A percentile compares a stretch with the other conserved stretches of the same genome.
These are phyloP conservation scores for Fusarium redolens DNA, from an alignment of 2,329 filamentous ascomycete genomes.

Conservation along the genomic window DNA sequence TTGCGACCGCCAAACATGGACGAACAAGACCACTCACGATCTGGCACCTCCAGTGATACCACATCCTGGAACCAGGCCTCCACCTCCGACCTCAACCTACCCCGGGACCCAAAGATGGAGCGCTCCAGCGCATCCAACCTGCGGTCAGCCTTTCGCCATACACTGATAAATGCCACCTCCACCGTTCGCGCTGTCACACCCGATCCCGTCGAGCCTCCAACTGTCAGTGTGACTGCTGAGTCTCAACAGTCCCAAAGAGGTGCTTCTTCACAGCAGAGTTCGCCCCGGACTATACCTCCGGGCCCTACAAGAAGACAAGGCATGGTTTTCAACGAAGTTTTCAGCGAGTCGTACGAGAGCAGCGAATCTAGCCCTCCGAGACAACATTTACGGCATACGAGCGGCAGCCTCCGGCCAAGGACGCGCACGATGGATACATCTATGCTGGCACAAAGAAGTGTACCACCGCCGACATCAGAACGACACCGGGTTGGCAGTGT, in stretches of 20 bases:
- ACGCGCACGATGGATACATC: constrained; percentile 70
- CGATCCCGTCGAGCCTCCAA: constrained; percentile 59
- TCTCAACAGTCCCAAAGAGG: constrained; percentile 41
- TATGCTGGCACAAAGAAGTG: constrained; percentile 59
- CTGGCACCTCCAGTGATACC: constrained; percentile 51
- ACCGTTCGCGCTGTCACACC: constrained; percentile 75
- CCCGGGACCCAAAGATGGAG: constrained; percentile 49
- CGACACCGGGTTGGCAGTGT: constrained; percentile 78
- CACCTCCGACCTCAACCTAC: constrained; percentile 43
- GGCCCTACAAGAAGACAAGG: constrained; percentile 64
- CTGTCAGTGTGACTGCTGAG: constrained; percentile 39
- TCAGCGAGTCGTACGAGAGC: constrained; percentile 63
- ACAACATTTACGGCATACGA: constrained; percentile 47
- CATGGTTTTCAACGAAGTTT: constrained; percentile 69
- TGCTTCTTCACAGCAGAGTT: constrained; percentile 48
- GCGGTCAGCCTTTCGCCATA: constrained; percentile 50
- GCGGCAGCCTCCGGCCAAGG: constrained; percentile 59
- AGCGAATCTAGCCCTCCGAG: constrained; percentile 54
- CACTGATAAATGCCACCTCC: constrained; percentile 47
- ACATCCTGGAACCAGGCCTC: constrained; percentile 50
- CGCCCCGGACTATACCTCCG: constrained; percentile 48
- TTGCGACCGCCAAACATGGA: constrained; percentile 60
- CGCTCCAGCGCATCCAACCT: constrained; percentile 51
- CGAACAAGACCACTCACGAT: constrained; percentile 52
- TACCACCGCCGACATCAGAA: constrained; percentile 55